A percentile compares a stretch with the other conserved stretches of the same genome.
phyloP scores from a whole-genome alignment of 495 filamentous ascomycete species.

The Parmelia sp. region DNA sequence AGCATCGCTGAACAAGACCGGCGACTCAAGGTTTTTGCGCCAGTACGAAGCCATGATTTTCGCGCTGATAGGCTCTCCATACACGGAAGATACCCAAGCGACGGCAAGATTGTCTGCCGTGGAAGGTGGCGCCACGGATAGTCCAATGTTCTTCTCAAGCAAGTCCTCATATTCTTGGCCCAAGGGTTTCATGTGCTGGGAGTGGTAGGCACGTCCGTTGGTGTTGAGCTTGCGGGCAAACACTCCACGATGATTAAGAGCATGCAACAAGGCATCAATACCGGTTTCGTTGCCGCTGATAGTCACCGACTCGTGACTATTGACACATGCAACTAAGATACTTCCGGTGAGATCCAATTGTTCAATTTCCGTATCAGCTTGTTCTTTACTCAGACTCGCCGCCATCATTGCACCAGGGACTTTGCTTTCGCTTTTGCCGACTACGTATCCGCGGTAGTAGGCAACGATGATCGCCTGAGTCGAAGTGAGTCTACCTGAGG shows the following conservation, averaged over 20 bases:
- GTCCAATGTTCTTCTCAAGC: no score
- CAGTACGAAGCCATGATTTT: no score
- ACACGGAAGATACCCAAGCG: no score
- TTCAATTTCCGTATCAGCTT: neutral
- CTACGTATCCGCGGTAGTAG: neutral
- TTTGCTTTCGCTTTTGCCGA: neutral
- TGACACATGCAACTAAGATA: neutral
- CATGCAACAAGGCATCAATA: neutral
- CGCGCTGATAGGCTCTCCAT: no score
- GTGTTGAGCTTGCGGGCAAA: slow-evolving; percentile 40
- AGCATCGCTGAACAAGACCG: no score
- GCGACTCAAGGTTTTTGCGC: no score
- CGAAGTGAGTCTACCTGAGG: neutral
- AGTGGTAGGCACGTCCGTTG: slow-evolving; percentile 52
- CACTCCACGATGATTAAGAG: slow-evolving; percentile 16
- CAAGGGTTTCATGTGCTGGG: slow-evolving; percentile 44
- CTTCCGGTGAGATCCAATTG: neutral
- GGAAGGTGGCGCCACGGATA: no score
- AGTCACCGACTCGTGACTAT: neutral
- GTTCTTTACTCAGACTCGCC: neutral
- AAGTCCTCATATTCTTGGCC: slow-evolving; percentile 37
- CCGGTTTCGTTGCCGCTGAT: neutral
- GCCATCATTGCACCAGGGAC: neutral
- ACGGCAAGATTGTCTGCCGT: no score
- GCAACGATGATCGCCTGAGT: neutral